phyloP scores from a whole-genome alignment of 805 yeast species.

The Candida multigemmis region DNA sequence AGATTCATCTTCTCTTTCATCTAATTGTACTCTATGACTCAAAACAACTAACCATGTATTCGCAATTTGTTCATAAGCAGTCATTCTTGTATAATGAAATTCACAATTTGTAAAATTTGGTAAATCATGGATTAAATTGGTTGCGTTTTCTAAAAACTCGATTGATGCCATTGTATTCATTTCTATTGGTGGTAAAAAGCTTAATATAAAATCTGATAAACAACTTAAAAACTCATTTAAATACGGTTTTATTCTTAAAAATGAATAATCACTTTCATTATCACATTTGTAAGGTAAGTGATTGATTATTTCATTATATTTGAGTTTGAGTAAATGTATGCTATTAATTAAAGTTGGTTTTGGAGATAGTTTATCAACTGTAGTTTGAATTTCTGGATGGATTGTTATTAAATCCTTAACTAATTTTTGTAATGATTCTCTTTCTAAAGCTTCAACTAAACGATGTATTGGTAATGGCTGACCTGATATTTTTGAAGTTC shows the following conservation, averaged over 20 bases:
- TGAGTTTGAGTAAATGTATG: constrained; percentile 37
- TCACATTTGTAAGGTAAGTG: constrained; percentile 74
- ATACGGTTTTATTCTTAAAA: constrained; percentile 57
- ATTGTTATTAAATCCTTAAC: constrained; percentile 42
- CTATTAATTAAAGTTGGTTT: constrained; percentile 47
- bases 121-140: constrained; percentile 48
- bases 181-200: constrained; percentile 66
- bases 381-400: constrained; percentile 54
- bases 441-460: constrained; percentile 60
- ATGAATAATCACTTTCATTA: constrained; percentile 64
- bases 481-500: constrained; percentile 41
- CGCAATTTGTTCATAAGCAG: constrained; percentile 55
- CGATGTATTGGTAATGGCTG: constrained; percentile 55
- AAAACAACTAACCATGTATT: constrained; percentile 48
- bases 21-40: constrained; percentile 12
- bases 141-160: constrained; percentile 53
- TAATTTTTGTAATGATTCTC: constrained; percentile 41
- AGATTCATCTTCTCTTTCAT: constrained; percentile 7
- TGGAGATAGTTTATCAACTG: constrained; percentile 47
- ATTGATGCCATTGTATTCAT: constrained; percentile 44
- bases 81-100: constrained; percentile 39
- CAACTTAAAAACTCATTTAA: constrained; percentile 64
- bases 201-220: constrained; percentile 65
- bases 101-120: constrained; percentile 59
- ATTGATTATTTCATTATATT: constrained; percentile 34